Evolutionary conservation across 176 grass and related monocot species (phyloP), one percentile per base, ranked within the genome.

Genomic region (Thinopyrum elongatum): DNA sequence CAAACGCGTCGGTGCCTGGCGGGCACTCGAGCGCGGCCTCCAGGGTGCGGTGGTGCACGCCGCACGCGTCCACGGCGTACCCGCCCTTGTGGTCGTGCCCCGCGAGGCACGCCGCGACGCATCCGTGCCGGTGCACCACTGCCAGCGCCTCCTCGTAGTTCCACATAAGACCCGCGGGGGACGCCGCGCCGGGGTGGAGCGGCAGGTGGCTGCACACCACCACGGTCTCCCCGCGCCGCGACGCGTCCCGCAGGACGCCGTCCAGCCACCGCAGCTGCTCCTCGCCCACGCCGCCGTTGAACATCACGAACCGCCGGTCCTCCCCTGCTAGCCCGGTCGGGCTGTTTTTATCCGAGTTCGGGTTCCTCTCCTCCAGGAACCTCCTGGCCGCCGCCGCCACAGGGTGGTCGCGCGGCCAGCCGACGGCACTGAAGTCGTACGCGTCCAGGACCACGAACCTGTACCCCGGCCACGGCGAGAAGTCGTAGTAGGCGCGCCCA

Each of bases 21-120:
- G 95, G 90, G 86, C 92, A 97, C 89, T 97, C 95, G 3, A 97
- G 88, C 67, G 92, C 95, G 10, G 95, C 95, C 90, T 97, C 90
- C 13, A 94, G 87, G 23, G 87, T 85, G 51, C 92, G 88, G 79
- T 97, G 95, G 82, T 94, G 88, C 72, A 97, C 86, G 67, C 95
- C 90, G 29, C 84, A 84, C 1, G 66, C 84, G 83, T 97, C 95
- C 5, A 94, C 71, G 41, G 80, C 85, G 67, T 97, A 94, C 8
- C 92, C 95, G 30, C 92, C 95, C 68, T 26, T 87, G 76, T 97
- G 95, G 29, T 87, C 92, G 36, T 97, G 95, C 34, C 95, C 92
- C 17, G 95, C 80, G 79, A 97, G 90, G 87, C 95, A 97, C 9
- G 81, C 92, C 76, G 82, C 93, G 85, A 94, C 95, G 74, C 95